Evolutionary conservation across 192 early-diverging fungal genomes (phyloP).

Genomic region (Chytriomyces sp.): DNA sequence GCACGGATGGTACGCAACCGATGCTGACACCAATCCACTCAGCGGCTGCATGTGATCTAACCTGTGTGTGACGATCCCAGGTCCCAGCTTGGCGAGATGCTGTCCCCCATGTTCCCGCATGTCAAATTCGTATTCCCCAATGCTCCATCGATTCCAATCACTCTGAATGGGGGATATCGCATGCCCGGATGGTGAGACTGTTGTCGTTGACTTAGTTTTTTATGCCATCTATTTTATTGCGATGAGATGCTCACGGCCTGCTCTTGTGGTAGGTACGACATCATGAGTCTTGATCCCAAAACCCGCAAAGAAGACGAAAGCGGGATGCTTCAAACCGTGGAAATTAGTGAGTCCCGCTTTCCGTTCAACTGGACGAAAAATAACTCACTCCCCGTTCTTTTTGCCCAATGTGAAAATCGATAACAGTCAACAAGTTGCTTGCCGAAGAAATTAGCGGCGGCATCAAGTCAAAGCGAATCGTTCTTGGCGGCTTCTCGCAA

Average conservation of each 20-base stretch:
- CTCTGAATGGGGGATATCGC: conserved; percentile 79
- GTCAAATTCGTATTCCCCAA: conserved; percentile 92
- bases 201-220: neutral
- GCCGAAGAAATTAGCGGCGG: conserved; percentile 76
- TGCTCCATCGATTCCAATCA: conserved; percentile 61
- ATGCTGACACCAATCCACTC: neutral
- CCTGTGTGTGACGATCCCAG: conserved; percentile 32
- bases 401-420: neutral
- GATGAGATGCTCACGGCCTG: neutral
- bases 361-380: neutral
- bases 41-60: neutral
- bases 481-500: conserved; percentile 95
- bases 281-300: conserved; percentile 55
- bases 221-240: neutral
- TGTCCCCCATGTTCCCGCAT: conserved; percentile 68
- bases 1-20: conserved; percentile 43
- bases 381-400: neutral
- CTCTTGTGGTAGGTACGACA: conserved; percentile 68
- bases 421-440: conserved; percentile 63
- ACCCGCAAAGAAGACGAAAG: conserved; percentile 68
- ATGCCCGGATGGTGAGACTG: conserved; percentile 81
- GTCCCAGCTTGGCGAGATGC: conserved; percentile 59
- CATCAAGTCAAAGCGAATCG: conserved; percentile 81
- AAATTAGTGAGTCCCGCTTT: conserved; percentile 37
- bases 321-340: conserved; percentile 69